These are phyloP conservation scores for Venturia oleaginea DNA, from an alignment of 2,329 filamentous ascomycete species.

Conservation along the genomic window DNA sequence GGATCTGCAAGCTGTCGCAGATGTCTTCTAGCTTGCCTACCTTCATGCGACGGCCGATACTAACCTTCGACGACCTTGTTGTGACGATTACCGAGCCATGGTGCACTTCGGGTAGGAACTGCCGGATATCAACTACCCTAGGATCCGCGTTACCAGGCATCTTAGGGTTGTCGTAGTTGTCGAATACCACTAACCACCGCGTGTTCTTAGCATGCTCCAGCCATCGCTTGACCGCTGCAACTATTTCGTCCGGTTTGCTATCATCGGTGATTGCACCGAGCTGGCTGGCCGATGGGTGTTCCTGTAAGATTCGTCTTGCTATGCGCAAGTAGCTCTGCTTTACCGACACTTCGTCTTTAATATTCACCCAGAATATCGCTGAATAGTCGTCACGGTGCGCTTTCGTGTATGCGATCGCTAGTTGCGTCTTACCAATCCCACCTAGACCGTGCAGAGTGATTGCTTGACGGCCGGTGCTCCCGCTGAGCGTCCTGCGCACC, in stretches of 20 bases:
- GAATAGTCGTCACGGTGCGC: conserved; percentile 28
- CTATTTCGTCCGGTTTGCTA: conserved; percentile 21
- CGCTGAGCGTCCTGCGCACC: conserved; percentile 22
- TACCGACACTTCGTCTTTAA: conserved; percentile 28
- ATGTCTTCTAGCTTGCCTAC: conserved; percentile 27
- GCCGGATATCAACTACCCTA: conserved; percentile 25
- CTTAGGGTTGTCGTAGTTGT: conserved; percentile 35
- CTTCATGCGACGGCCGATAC: conserved; percentile 25
- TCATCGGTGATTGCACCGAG: conserved; percentile 20
- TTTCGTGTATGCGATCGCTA: conserved; percentile 30
- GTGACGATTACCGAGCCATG: conserved; percentile 37
- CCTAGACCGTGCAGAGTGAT: conserved; percentile 33
- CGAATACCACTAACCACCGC: conserved; percentile 32
- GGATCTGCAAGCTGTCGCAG: conserved; percentile 25
- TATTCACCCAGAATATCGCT: conserved; percentile 37
- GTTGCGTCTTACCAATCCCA: conserved; percentile 40
- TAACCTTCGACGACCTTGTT: conserved; percentile 27
- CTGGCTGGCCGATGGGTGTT: conserved; percentile 20
- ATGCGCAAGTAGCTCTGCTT: conserved; percentile 27
- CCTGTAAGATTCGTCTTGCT: conserved; percentile 22
- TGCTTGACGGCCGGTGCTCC: conserved; percentile 19
- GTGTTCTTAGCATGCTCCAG: conserved; percentile 27
- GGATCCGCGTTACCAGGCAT: conserved; percentile 16
- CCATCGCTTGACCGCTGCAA: conserved; percentile 31
- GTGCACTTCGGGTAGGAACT: conserved; percentile 24